Conservation (phyloP, 2,329 filamentous ascomycete species). For the Aspergillus fructus region DNA sequence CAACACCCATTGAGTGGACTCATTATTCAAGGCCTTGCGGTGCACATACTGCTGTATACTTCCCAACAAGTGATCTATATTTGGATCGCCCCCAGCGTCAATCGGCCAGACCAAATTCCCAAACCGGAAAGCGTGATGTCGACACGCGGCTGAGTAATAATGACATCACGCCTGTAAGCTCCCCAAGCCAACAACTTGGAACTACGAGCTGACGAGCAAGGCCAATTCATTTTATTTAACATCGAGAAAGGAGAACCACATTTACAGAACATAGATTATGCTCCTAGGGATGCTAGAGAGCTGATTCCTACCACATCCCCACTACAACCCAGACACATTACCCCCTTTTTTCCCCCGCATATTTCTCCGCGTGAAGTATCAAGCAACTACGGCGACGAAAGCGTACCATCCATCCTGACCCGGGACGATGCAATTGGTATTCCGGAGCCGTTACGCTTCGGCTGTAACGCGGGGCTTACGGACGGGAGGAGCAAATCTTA, state of each 20-base stretch:
- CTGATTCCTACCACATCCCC: not conserved
- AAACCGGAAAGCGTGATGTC: not conserved
- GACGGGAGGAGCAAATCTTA: not conserved
- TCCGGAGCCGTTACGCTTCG: not conserved
- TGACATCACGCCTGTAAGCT: conserved; percentile 3
- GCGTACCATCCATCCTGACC: not conserved
- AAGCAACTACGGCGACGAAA: not conserved
- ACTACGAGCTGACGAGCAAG: not conserved
- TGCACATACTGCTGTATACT: too few species aligned
- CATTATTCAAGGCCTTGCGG: not conserved
- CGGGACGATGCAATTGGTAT: not conserved
- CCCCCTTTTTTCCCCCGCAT: not conserved
- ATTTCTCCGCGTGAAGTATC: not conserved
- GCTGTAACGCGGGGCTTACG: not conserved
- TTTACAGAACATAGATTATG: not conserved
- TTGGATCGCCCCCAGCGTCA: not conserved
- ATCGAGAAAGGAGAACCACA: not conserved
- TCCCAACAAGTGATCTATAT: not conserved
- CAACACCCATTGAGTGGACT: not conserved
- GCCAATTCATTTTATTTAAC: not conserved
- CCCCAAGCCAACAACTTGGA: not conserved
- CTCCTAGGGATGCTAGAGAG: not conserved
- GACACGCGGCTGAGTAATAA: conserved; percentile 10
- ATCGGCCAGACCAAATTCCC: not conserved
- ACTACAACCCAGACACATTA: not conserved